Evolutionary conservation across 2,329 filamentous ascomycete genomes (phyloP).

Genomic region (Colletotrichum trifolii): DNA sequence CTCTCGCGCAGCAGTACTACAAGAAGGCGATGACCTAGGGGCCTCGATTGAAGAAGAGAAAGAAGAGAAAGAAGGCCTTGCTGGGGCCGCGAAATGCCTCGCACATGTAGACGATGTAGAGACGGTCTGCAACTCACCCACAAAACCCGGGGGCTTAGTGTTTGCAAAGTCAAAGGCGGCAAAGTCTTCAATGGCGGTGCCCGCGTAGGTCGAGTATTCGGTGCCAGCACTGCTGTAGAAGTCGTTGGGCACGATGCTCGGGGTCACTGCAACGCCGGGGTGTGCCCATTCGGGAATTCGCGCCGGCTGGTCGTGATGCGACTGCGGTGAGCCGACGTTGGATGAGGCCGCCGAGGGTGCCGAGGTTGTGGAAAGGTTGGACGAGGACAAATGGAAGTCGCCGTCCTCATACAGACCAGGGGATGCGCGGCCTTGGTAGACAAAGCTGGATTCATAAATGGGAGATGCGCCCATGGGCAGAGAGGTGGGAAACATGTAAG

Average conservation of each 20-base stretch:
- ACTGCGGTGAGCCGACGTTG: conserved; percentile 74
- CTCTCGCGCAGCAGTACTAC: conserved; percentile 37
- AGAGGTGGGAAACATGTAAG: conserved; percentile 51
- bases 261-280: conserved; percentile 68
- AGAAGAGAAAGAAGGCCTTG: conserved; percentile 42
- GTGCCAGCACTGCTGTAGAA: conserved; percentile 63
- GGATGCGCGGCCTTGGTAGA: conserved; percentile 60
- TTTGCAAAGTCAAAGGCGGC: conserved; percentile 59
- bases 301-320: conserved; percentile 67
- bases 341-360: conserved; percentile 74
- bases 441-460: conserved; percentile 60
- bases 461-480: conserved; percentile 58
- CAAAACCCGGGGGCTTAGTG: conserved; percentile 60
- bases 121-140: conserved; percentile 64
- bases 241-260: conserved; percentile 70
- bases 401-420: conserved; percentile 64
- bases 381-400: conserved; percentile 63
- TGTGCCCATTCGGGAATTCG: conserved; percentile 69
- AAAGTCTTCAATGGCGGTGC: conserved; percentile 61
- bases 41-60: conserved; percentile 40
- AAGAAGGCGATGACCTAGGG: conserved; percentile 24
- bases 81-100: conserved; percentile 19
- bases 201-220: conserved; percentile 66
- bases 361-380: conserved; percentile 70
- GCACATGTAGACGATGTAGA: conserved; percentile 41